These are phyloP conservation scores for Ilex paraguariensis DNA, from an alignment of 305 asterid species.

Conservation along the genomic window DNA sequence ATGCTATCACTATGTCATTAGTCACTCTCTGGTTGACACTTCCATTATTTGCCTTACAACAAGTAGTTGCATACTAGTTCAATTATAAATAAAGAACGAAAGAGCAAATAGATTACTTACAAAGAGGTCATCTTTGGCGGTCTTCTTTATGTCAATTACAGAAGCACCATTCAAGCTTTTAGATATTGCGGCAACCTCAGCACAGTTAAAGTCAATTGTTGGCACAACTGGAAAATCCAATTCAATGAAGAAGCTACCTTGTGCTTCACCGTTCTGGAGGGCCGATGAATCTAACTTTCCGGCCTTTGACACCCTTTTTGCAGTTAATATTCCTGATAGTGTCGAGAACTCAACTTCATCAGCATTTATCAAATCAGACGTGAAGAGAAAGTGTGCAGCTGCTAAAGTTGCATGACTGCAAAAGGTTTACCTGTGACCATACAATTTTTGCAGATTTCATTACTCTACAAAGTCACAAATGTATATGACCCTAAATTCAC, in stretches of 20 bases:
- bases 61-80: too few species aligned
- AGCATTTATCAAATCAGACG: constrained; percentile 40
- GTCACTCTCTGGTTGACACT: too few species aligned
- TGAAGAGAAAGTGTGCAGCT: constrained; percentile 63
- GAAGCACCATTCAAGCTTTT: constrained; percentile 64
- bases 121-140: constrained; percentile 53
- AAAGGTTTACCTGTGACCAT: constrained; percentile 10
- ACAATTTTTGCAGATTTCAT: neutral
- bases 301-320: constrained; percentile 39
- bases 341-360: constrained; percentile 60
- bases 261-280: constrained; percentile 20
- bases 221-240: constrained; percentile 69
- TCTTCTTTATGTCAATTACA: constrained; percentile 50
- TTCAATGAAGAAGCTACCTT: constrained; percentile 49
- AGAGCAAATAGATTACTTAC: constrained; percentile 35
- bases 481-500: neutral
- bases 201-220: constrained; percentile 22
- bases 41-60: too few species aligned
- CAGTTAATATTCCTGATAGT: constrained; percentile 59
- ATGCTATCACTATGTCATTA: too few species aligned
- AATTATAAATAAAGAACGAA: too few species aligned
- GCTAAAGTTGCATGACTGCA: constrained; percentile 67
- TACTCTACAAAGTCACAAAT: neutral
- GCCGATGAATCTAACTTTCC: constrained; percentile 16
- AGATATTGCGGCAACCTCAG: constrained; percentile 41